Evolutionary conservation across 176 grass and related monocot species (phyloP).

Genomic region (Pontederia paniculata): DNA sequence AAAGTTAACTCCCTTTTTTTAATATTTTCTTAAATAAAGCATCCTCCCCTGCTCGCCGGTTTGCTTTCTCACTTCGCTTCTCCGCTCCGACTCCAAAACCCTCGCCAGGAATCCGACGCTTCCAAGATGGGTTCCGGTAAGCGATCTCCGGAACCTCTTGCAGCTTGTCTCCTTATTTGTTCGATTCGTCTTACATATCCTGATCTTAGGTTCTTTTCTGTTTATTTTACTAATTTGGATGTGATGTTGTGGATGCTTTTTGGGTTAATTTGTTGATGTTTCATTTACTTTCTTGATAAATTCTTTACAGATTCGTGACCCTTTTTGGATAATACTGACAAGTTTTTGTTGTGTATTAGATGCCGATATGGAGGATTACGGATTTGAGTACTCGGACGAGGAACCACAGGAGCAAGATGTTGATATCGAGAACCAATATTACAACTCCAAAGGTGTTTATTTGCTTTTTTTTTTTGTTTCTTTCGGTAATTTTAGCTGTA

Average conservation of each 20-base stretch:
- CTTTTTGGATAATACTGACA: too few species aligned
- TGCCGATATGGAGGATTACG: conserved; percentile 99
- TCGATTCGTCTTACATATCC: not conserved
- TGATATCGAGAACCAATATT: conserved; percentile 99
- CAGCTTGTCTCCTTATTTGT: not conserved
- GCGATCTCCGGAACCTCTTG: not conserved
- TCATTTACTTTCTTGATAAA: not conserved
- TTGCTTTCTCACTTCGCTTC: too few species aligned
- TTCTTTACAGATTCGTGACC: not conserved
- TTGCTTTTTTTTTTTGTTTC: not conserved
- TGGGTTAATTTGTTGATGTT: too few species aligned
- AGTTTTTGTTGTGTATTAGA: conserved; percentile 30
- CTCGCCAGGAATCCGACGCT: too few species aligned
- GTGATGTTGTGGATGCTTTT: too few species aligned
- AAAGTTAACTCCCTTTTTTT: too few species aligned
- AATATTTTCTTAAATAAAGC: too few species aligned
- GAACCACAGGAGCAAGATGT: conserved; percentile 96
- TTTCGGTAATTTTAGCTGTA: not conserved
- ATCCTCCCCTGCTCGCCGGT: too few species aligned
- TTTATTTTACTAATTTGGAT: not conserved
- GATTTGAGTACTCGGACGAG: conserved; percentile 96
- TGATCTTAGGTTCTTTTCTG: not conserved
- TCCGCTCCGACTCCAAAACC: too few species aligned
- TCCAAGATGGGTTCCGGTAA: conserved; percentile 9
- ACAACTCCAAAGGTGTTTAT: conserved; percentile 86